Conservation (phyloP, 2,329 filamentous ascomycete genomes). For the Fusarium setosum region DNA sequence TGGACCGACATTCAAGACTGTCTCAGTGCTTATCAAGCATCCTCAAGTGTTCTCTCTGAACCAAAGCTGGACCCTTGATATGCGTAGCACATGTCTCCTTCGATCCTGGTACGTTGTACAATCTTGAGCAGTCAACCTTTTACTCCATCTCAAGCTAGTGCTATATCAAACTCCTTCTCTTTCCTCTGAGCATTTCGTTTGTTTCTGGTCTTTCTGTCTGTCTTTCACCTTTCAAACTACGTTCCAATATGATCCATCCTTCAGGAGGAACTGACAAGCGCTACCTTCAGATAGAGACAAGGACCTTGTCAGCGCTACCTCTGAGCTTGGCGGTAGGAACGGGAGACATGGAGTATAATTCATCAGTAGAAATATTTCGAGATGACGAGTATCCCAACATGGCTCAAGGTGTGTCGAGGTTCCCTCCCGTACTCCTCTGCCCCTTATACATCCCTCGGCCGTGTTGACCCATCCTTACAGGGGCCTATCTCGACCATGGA, state of each 20-base stretch:
- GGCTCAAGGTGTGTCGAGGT: constrained; percentile 35
- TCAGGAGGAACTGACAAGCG: neutral
- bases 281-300: constrained; percentile 21
- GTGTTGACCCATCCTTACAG: constrained; percentile 24
- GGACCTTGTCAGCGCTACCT: constrained; percentile 14
- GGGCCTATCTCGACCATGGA: constrained; percentile 68
- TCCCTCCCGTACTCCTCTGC: neutral
- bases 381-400: constrained; percentile 44
- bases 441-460: neutral
- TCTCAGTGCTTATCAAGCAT: neutral
- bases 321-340: constrained; percentile 12
- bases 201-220: neutral
- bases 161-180: neutral
- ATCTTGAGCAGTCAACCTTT: no score
- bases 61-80: neutral
- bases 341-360: constrained; percentile 39
- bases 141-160: no score
- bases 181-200: neutral
- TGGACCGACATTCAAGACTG: neutral
- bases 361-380: constrained; percentile 37
- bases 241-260: neutral
- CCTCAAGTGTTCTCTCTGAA: neutral
- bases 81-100: constrained; percentile 20
- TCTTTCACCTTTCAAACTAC: neutral
- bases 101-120: constrained; percentile 31